Evolutionary conservation across 1,139 yeast species (phyloP), one percentile per base, ranked within the genome.

Genomic region (Yamadazyma aaseri): DNA sequence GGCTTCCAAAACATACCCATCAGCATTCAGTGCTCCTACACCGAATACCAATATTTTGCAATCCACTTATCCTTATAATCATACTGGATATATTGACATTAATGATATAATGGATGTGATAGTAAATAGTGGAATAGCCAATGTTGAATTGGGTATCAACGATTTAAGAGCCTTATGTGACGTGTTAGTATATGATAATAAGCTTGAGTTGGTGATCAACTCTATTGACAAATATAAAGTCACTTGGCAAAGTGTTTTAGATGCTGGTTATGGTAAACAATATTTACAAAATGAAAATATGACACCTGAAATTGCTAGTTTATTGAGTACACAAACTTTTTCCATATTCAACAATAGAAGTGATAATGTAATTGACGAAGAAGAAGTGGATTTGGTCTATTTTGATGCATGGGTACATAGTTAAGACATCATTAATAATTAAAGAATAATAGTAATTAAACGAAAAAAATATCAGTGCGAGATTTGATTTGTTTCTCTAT

Each of bases 91-190:
- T 47, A 90, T 90, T 10, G 76, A 82, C 5, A 68, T 87, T 20
- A 79, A 78, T 33, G 79, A 81, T 34, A 85, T 92, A 26, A 76
- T 81, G 59, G 80, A 78, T 21, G 92, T 87, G 56, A 86, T 94
- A 25, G 66, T 73, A n/a, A 65, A 72, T 17, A 76, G 86, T 32
- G 83, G 86, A 35, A 82, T 92, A 39, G 84, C 96, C 20, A 79
- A 84, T 31, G 90, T 89, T 17, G 96, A 89, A 36, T 71, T 92
- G 46, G 80, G 79, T 3, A 65, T 76, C 20, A 71, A 76, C 28
- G 96, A 92, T 54, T 80, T 94, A 36, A 71, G 90, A 37, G 71
- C 94, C 0, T 66, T 92, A 17, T 89, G 97, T 58, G 95, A 89
- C 45, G 97, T 92, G 12, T 65, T 92, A 30, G 80, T 85, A 2